phyloP scores from a whole-genome alignment of 1,284 basidiomycete species.

The Puccinia hordei region DNA sequence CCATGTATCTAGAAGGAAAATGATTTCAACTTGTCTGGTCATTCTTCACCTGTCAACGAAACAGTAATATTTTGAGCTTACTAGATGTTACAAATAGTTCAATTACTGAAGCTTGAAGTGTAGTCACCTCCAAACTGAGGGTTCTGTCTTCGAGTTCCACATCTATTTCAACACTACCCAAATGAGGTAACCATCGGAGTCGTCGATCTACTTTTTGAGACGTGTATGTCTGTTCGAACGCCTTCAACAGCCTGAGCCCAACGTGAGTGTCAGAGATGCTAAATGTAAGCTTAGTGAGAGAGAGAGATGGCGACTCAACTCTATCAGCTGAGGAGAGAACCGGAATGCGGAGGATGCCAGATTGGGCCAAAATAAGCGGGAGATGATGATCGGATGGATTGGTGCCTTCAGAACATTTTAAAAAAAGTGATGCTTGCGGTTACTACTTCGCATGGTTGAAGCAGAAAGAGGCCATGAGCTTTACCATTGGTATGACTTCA shows the following conservation, averaged over 20 bases:
- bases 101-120: slow-evolving; percentile 82
- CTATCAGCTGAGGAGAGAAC: slow-evolving; percentile 23
- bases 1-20: slow-evolving; percentile 66
- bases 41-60: no score
- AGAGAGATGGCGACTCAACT: slow-evolving; percentile 21
- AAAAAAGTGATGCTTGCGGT: not conserved
- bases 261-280: slow-evolving; percentile 27
- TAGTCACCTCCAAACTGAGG: slow-evolving; percentile 74
- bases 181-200: slow-evolving; percentile 79
- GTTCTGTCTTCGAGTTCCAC: slow-evolving; percentile 77
- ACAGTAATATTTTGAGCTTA: slow-evolving; percentile 55
- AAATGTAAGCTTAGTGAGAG: not conserved
- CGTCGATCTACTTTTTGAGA: slow-evolving; percentile 85
- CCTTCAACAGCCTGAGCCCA: slow-evolving; percentile 68
- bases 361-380: slow-evolving; percentile 84
- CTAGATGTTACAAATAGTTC: slow-evolving; percentile 78
- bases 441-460: not conserved
- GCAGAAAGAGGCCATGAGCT: slow-evolving; percentile 54
- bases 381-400: slow-evolving; percentile 84
- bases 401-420: slow-evolving; percentile 63
- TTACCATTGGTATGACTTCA: slow-evolving; percentile 66
- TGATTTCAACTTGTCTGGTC: not conserved
- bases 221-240: slow-evolving; percentile 74
- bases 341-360: slow-evolving; percentile 29
- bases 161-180: slow-evolving; percentile 77